Conservation (phyloP, 768 basidiomycete genomes). For the Lactifluus piperatus region DNA sequence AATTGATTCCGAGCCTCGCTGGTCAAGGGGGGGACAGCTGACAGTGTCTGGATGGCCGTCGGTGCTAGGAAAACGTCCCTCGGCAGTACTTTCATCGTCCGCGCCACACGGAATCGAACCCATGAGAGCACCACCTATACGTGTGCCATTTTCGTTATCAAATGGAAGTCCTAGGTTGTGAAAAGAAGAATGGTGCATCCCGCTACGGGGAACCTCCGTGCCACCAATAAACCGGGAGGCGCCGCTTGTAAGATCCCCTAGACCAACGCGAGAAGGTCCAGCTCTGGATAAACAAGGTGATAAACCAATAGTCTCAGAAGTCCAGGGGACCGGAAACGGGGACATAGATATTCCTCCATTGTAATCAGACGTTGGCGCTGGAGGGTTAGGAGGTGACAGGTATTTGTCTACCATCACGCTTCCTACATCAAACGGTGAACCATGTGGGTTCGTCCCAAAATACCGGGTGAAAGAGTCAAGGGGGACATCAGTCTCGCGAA, state of each 20-base stretch:
- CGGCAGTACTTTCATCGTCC: not conserved
- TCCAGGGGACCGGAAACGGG: not conserved
- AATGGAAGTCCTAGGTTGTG: not conserved
- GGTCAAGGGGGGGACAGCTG: not conserved
- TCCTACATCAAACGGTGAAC: not conserved
- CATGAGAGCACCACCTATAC: not conserved
- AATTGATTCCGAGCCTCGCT: not conserved
- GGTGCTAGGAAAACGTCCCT: not conserved
- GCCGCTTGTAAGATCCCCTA: not conserved
- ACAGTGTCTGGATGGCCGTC: not conserved
- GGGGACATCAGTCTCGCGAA: slow-evolving; percentile 2
- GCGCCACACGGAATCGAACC: not conserved
- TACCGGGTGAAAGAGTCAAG: not conserved
- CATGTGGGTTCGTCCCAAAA: not conserved
- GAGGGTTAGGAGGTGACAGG: not conserved
- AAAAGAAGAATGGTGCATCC: not conserved
- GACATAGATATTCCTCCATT: not conserved
- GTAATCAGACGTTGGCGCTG: not conserved
- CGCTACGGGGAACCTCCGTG: not conserved
- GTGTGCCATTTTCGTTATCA: not conserved
- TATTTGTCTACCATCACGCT: not conserved
- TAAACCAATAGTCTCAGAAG: not conserved
- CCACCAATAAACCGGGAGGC: not conserved
- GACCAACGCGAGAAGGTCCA: not conserved
- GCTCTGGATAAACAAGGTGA: not conserved